Conservation (phyloP, 192 early-diverging fungal species). For the Backusella westeae region DNA sequence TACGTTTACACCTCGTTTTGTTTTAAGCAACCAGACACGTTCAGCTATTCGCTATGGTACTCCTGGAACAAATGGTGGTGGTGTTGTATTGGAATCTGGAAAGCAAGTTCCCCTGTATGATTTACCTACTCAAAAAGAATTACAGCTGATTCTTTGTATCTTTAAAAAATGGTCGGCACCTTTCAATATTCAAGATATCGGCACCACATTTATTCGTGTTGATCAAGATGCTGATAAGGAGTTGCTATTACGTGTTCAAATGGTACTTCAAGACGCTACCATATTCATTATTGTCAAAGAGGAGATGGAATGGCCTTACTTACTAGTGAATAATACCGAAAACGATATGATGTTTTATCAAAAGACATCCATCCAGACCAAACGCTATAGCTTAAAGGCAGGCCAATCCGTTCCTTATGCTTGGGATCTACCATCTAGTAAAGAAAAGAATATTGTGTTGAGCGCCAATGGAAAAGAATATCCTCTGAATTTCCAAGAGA, state of each 20-base stretch:
- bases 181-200: conserved; percentile 86
- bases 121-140: conserved; percentile 57
- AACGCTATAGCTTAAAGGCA: conserved; percentile 34
- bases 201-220: conserved; percentile 76
- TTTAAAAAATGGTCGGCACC: conserved; percentile 83
- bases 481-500: conserved; percentile 82
- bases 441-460: conserved; percentile 73
- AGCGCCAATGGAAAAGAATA: conserved; percentile 70
- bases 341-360: conserved; percentile 80
- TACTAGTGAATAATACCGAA: conserved; percentile 74
- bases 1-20: conserved; percentile 87
- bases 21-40: conserved; percentile 78
- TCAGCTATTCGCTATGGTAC: conserved; percentile 75
- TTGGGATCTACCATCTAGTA: conserved; percentile 84
- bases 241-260: conserved; percentile 74
- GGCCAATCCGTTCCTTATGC: conserved; percentile 72
- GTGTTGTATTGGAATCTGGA: conserved; percentile 47
- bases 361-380: conserved; percentile 35
- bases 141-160: conserved; percentile 62
- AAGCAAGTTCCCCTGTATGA: conserved; percentile 67
- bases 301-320: conserved; percentile 86
- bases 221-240: conserved; percentile 54
- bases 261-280: conserved; percentile 85
- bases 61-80: conserved; percentile 44
- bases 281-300: conserved; percentile 83